phyloP scores from a whole-genome alignment of 352 stramenopile genomes.

The Pythium folliculosum region DNA sequence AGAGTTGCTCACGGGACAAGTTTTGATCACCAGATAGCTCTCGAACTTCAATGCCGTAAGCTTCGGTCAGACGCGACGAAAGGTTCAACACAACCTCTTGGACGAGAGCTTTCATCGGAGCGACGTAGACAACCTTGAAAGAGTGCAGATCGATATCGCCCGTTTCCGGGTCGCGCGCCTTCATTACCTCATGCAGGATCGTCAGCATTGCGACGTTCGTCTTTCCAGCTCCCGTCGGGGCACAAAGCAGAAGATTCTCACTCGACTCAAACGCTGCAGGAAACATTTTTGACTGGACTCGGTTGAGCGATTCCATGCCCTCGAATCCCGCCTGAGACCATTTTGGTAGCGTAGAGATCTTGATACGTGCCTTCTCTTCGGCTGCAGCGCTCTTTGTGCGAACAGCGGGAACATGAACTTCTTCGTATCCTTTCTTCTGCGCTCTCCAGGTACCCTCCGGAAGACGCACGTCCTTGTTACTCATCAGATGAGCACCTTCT shows the following conservation, averaged over 20 bases:
- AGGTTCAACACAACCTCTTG: conserved; percentile 99
- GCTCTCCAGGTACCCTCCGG: conserved; percentile 96
- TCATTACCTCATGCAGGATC: conserved; percentile 98
- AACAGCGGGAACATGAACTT: conserved; percentile 99
- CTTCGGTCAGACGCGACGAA: conserved; percentile 87
- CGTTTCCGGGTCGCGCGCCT: conserved; percentile 79
- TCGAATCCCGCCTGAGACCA: conserved; percentile 97
- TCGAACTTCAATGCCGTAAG: conserved; percentile 95
- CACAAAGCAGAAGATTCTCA: conserved; percentile 99
- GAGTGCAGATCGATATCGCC: conserved; percentile 93
- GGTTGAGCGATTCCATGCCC: conserved; percentile 98
- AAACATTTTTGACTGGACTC: conserved; percentile 98
- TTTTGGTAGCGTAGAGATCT: conserved; percentile 92
- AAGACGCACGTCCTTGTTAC: conserved; percentile 96
- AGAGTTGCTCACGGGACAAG: conserved; percentile 96
- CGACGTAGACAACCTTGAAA: conserved; percentile 99
- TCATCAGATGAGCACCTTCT: conserved; percentile 97
- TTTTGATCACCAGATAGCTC: conserved; percentile 99
- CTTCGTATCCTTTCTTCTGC: conserved; percentile 98
- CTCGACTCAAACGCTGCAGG: conserved; percentile 89
- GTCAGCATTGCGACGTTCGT: conserved; percentile 98
- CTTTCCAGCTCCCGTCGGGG: conserved; percentile 98
- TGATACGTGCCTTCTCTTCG: conserved; percentile 79
- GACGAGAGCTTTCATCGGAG: conserved; percentile 99
- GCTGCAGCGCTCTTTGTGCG: conserved; percentile 67